These are phyloP conservation scores for Mycena chlorophos DNA, from an alignment of 768 basidiomycete genomes.

Conservation along the genomic window DNA sequence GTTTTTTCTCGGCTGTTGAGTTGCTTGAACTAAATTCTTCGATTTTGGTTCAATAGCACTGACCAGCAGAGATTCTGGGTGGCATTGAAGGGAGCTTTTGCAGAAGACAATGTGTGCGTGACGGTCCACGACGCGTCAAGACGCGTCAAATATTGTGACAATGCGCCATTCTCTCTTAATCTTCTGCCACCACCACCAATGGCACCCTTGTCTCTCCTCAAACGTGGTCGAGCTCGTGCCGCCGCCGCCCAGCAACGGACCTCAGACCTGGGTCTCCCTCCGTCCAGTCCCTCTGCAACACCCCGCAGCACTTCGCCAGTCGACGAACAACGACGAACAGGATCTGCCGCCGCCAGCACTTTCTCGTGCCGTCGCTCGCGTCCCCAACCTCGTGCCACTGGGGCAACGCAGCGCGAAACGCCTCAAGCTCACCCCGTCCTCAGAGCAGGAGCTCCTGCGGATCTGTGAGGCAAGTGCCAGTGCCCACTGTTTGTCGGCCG, in stretches of 20 bases:
- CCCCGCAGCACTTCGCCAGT: background rate
- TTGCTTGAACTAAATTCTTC: no score
- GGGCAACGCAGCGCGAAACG: background rate
- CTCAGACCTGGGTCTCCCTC: background rate
- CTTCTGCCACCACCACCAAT: background rate
- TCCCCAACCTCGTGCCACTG: background rate
- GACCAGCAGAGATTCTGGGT: background rate
- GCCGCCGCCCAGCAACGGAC: background rate
- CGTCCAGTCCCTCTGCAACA: background rate
- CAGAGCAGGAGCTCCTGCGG: background rate
- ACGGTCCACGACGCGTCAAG: background rate
- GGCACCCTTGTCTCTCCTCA: background rate
- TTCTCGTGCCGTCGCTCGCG: background rate
- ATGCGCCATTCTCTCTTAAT: background rate
- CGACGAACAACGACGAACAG: background rate
- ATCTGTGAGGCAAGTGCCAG: background rate
- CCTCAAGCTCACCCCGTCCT: background rate
- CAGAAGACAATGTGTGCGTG: background rate
- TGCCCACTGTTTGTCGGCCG: background rate
- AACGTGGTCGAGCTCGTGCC: background rate
- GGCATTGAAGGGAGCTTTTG: background rate
- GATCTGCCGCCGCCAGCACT: background rate
- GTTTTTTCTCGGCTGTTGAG: background rate
- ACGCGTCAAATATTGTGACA: background rate
- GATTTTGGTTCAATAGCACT: background rate